A percentile compares a stretch with the other conserved stretches of the same genome.
phyloP scores from a whole-genome alignment of 208 protist genomes.

The Trypanosoma scelopori region DNA sequence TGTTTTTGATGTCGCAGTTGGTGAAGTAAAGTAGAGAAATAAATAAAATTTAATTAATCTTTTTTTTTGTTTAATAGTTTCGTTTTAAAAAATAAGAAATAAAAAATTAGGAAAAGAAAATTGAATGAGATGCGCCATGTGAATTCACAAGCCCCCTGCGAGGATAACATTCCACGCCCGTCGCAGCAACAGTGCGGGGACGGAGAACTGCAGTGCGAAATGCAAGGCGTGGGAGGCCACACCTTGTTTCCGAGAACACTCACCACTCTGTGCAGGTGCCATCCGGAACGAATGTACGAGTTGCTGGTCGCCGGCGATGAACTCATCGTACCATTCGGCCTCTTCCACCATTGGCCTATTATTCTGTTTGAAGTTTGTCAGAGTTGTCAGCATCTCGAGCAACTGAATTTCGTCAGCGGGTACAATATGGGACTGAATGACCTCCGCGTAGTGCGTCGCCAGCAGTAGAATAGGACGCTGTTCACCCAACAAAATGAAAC shows the following conservation, averaged over 20 bases:
- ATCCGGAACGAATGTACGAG: constrained; percentile 26
- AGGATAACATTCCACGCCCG: constrained; percentile 23
- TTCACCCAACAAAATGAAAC: constrained; percentile 35
- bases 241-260: background rate
- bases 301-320: background rate
- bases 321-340: background rate
- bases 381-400: constrained; percentile 29
- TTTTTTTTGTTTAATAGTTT: too few species aligned
- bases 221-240: constrained; percentile 20
- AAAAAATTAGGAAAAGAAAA: constrained; percentile 17
- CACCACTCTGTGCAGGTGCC: constrained; percentile 1
- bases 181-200: constrained; percentile 23
- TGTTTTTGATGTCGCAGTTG: background rate
- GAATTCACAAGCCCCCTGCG: constrained; percentile 18
- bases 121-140: background rate
- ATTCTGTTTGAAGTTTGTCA: background rate
- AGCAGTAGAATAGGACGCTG: constrained; percentile 52
- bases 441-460: constrained; percentile 75
- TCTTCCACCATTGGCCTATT: background rate
- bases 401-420: constrained; percentile 18
- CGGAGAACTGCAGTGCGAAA: constrained; percentile 32
- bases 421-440: constrained; percentile 25
- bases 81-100: constrained; percentile 15
- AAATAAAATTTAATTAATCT: too few species aligned
- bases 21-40: too few species aligned